These are phyloP conservation scores for Capsicum rhomboideum DNA, from an alignment of 257 asterid genomes.

Conservation along the genomic window DNA sequence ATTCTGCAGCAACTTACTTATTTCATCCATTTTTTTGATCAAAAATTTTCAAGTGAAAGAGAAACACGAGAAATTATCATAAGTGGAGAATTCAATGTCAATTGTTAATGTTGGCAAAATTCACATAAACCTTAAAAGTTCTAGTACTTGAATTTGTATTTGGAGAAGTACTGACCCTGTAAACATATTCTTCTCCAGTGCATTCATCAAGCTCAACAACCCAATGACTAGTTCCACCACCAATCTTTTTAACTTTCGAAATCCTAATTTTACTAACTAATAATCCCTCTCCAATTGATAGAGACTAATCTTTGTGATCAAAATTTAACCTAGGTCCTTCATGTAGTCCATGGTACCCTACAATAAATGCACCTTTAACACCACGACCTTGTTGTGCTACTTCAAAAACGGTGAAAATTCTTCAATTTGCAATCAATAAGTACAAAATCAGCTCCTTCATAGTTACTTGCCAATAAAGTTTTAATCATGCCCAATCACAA, in stretches of 20 bases:
- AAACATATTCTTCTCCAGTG: constrained; percentile 4
- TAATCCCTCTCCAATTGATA: constrained; percentile 67
- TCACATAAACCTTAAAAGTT: neutral
- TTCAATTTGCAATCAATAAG: constrained; percentile 53
- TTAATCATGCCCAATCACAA: constrained; percentile 30
- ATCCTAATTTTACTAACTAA: constrained; percentile 26
- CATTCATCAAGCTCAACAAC: constrained; percentile 24
- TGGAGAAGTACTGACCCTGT: neutral
- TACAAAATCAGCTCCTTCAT: constrained; percentile 42
- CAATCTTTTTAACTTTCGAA: neutral
- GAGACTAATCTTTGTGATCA: constrained; percentile 27
- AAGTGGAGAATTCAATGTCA: too few relatives aligned
- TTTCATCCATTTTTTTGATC: too few relatives aligned
- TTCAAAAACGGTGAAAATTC: constrained; percentile 30
- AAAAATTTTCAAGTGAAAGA: too few relatives aligned
- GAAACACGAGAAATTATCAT: too few relatives aligned
- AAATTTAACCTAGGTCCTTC: constrained; percentile 23
- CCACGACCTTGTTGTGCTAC: neutral
- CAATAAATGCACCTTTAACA: constrained; percentile 13
- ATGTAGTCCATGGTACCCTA: constrained; percentile 58
- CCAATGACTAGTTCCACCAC: constrained; percentile 38
- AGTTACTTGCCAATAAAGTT: too few relatives aligned
- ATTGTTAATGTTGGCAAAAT: neutral
- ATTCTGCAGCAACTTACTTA: too few relatives aligned
- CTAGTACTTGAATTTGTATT: neutral